phyloP scores from a whole-genome alignment of 768 basidiomycete species.

The Leucocoprinus leucothites region DNA sequence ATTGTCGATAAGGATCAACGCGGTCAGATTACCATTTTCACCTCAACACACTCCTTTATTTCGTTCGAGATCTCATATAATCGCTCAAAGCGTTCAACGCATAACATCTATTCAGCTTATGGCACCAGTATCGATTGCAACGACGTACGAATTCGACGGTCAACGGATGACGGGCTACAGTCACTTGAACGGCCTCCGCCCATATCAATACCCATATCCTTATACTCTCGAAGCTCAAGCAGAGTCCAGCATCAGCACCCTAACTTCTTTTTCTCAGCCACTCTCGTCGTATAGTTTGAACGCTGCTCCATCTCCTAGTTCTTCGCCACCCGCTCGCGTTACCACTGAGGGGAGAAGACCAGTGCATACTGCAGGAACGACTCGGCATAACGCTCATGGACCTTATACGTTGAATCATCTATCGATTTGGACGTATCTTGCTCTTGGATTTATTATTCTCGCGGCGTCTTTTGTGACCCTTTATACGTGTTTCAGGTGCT shows the following conservation, averaged over 20 bases:
- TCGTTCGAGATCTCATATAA: neutral
- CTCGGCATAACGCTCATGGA: neutral
- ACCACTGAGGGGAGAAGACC: too few relatives aligned
- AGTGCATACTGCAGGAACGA: neutral
- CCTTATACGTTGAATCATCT: neutral
- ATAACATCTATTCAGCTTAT: neutral
- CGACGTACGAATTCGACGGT: neutral
- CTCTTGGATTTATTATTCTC: neutral
- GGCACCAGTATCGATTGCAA: neutral
- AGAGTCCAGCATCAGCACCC: neutral
- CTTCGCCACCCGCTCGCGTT: neutral
- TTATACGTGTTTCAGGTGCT: conserved; percentile 3
- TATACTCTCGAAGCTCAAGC: neutral
- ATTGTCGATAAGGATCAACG: neutral
- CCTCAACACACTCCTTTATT: neutral
- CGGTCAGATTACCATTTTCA: neutral
- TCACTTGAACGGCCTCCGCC: too few relatives aligned
- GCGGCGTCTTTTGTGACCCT: neutral
- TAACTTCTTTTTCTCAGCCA: neutral
- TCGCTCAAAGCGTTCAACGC: neutral
- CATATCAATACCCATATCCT: neutral
- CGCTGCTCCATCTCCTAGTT: neutral
- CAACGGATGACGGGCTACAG: too few relatives aligned
- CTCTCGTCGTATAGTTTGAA: neutral
- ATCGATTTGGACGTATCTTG: conserved; percentile 6